Evolutionary conservation across 2,329 filamentous ascomycete genomes (phyloP), one percentile per base, ranked within the genome.

Genomic region (Trichoderma sp.): DNA sequence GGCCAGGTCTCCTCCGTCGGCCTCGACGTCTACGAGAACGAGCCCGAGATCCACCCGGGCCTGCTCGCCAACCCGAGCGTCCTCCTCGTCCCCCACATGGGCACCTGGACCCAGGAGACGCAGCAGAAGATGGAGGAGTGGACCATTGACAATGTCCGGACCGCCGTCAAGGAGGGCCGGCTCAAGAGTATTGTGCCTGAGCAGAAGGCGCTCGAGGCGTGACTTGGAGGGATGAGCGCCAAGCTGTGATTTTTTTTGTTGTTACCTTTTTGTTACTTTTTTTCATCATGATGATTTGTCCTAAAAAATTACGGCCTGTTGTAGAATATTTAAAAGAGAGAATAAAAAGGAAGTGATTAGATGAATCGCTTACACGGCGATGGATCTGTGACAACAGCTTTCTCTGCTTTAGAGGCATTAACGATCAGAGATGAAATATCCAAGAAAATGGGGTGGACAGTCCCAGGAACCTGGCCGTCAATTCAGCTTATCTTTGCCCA

Each of bases 61-160:
- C 79, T 96, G 48, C 70, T 93, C 15, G 78, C 79, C 17, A 93
- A 94, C 73, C 85, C 86, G 2, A 84, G 86, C 69, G 90, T 91
- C 24, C 81, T 94, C 71, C 81, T 96, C 30, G 78, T 96, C 43
- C 92, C 92, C 59, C 92, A 96, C 76, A 91, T 96, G 90, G 92
- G 92, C 0, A 96, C 92, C 0, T 92, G 85, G 83, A 94, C 90
- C 0, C 79, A 87, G 30, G 91, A 86, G 78, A 86, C 84, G 7
- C 80, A 83, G 74, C 79, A 77, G 50, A 84, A 85, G 76, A 88
- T 94, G 90, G 91, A 94, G 77, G 83, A 87, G 72, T 92, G 88
- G 88, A 84, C 86, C 45, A 88, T 94, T 69, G 83, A 81, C 34
- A 94, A 95, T 72, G 83, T 93, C 39, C 80, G 82, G 24, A 77